These are phyloP conservation scores for Naumovozyma castellii DNA, from an alignment of 805 yeast genomes.

Conservation along the genomic window DNA sequence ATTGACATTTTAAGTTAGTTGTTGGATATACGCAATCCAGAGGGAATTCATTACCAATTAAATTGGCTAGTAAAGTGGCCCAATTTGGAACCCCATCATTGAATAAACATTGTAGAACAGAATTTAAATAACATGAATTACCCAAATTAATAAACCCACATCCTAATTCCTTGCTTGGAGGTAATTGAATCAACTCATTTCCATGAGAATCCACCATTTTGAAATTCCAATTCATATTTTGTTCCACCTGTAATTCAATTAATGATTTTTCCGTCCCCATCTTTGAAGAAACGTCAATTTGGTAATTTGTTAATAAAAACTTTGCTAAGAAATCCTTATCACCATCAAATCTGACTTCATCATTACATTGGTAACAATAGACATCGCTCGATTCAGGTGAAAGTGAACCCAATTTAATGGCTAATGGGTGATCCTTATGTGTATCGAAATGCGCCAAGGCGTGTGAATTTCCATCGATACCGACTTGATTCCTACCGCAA, in stretches of 20 bases:
- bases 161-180: constrained; percentile 39
- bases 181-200: constrained; percentile 46
- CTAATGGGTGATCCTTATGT: constrained; percentile 57
- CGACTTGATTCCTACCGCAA: constrained; percentile 92
- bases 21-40: constrained; percentile 42
- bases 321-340: constrained; percentile 27
- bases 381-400: constrained; percentile 67
- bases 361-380: constrained; percentile 82
- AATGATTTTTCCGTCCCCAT: constrained; percentile 66
- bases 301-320: constrained; percentile 41
- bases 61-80: constrained; percentile 26
- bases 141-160: constrained; percentile 84
- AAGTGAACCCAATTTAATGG: constrained; percentile 84
- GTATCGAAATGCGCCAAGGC: constrained; percentile 63
- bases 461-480: constrained; percentile 89
- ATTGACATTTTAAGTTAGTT: constrained; percentile 60
- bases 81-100: constrained; percentile 27
- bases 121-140: constrained; percentile 83
- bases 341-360: constrained; percentile 68
- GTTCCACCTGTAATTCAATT: constrained; percentile 85
- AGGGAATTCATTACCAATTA: constrained; percentile 30
- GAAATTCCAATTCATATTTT: constrained; percentile 89
- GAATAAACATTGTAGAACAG: constrained; percentile 67
- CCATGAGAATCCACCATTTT: constrained; percentile 68
- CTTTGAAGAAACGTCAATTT: constrained; percentile 55